Evolutionary conservation across 768 basidiomycete genomes (phyloP).

Genomic region (Lactarius sp.): DNA sequence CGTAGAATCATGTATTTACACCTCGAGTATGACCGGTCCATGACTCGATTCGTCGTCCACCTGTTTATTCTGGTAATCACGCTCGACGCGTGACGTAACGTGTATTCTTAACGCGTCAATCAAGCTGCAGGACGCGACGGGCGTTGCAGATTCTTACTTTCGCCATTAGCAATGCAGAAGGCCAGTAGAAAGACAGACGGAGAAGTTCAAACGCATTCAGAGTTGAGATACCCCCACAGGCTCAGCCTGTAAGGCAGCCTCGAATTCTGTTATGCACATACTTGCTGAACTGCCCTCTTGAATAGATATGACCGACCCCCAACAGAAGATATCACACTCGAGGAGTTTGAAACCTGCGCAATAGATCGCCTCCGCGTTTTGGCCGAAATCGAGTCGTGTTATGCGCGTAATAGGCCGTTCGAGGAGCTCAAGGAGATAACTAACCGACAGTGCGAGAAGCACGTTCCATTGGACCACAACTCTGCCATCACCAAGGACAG

Average conservation of each 20-base stretch:
- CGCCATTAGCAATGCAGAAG: slow-evolving; percentile 21
- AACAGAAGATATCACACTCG: slow-evolving; percentile 81
- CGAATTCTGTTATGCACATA: neutral
- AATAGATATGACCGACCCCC: slow-evolving; percentile 84
- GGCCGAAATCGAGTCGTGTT: slow-evolving; percentile 87
- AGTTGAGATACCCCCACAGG: slow-evolving; percentile 53
- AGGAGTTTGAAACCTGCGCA: slow-evolving; percentile 92
- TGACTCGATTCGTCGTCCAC: too few species aligned
- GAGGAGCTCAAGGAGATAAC: slow-evolving; percentile 71
- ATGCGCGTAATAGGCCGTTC: slow-evolving; percentile 75
- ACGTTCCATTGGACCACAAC: slow-evolving; percentile 64
- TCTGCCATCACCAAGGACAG: slow-evolving; percentile 44
- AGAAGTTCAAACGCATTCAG: slow-evolving; percentile 29
- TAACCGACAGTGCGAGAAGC: slow-evolving; percentile 58
- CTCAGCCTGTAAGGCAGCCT: slow-evolving; percentile 64
- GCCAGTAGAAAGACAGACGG: slow-evolving; percentile 13
- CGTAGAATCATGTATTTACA: slow-evolving; percentile 6
- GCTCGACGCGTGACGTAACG: slow-evolving; percentile 9
- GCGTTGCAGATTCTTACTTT: neutral
- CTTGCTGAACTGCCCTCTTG: neutral
- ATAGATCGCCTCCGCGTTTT: slow-evolving; percentile 83
- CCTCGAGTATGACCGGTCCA: neutral
- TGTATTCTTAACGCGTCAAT: slow-evolving; percentile 10
- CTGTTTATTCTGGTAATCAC: neutral
- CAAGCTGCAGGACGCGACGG: neutral